Base-by-base conservation (phyloP, 2,329 filamentous ascomycete species). In the Diplodia sapinea region DNA sequence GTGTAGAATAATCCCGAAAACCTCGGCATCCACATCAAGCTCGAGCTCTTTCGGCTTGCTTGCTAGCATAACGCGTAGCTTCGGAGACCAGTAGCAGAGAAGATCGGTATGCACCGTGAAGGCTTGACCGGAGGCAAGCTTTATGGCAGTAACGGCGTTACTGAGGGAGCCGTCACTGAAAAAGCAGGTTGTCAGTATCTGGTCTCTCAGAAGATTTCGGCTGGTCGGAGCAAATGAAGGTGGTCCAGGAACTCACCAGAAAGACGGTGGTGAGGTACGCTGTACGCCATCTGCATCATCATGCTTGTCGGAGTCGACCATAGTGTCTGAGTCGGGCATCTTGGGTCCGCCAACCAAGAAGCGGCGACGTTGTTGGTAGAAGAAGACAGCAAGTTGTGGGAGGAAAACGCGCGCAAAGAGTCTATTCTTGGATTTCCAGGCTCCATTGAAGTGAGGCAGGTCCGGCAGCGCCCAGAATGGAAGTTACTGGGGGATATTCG, bases 21-120 rank as follows among this genome's bases (percentile, higher is more conserved):
- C 15, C 2, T 64, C 1, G 15, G 26, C 13, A 12, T 47, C 20
- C 4, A 15, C 11, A 17, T n/a, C 52, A 4, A 61, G 15, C 20
- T 40, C 12, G 1, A 57, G 64, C 31, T 31, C n/a, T 1, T 20
- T 17, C 1, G 15, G 13, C 11, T 23, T 20, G 15, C 6, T 1
- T 1, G 55, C 23, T 9, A 65, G 20, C 15, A 55, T 13, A 3
- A 1, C 2, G 17, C 52, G 52, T 12, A 57, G 23, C 17, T 38
- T 38, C 0, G 64, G 52, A 11, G 64, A 66, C 51, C 52, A 66
- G 1, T 50, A 57, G 15, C 15, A 20, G 38, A 66, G 43, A 2
- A 57, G 36, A 26, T 59, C 64, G 9, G 38, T 38, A 40, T 66
- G 51, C 1, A 23, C 31, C 4, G 9, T 56, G 5, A 66, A 49